Evolutionary conservation across 768 basidiomycete species (phyloP).

Genomic region (Asterophora lycoperdoides): DNA sequence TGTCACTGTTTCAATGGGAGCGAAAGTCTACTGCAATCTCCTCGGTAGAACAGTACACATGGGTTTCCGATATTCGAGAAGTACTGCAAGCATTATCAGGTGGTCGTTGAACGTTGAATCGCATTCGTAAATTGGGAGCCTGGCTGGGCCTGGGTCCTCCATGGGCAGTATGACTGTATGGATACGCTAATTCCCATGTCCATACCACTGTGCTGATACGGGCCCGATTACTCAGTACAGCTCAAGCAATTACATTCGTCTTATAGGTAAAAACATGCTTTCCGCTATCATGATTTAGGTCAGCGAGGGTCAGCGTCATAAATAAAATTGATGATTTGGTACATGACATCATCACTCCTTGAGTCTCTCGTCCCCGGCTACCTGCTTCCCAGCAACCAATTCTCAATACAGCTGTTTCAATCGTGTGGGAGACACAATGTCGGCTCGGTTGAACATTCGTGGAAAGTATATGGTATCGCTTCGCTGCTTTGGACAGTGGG

Average conservation of each 20-base stretch:
- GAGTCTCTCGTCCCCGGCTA: no score
- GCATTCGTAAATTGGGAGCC: constrained; percentile 66
- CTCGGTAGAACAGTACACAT: constrained; percentile 47
- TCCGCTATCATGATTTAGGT: constrained; percentile 25
- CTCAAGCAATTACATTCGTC: constrained; percentile 40
- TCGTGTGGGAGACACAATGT: no score
- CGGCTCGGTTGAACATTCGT: constrained; percentile 6
- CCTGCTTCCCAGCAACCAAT: no score
- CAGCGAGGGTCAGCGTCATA: neutral
- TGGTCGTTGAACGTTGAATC: constrained; percentile 42
- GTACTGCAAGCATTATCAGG: constrained; percentile 44
- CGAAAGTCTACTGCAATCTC: constrained; percentile 44
- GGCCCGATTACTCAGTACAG: constrained; percentile 43
- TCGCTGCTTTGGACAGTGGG: neutral
- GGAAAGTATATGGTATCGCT: constrained; percentile 17
- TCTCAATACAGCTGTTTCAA: no score
- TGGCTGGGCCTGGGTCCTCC: constrained; percentile 48
- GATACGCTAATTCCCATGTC: neutral
- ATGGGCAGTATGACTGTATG: constrained; percentile 30
- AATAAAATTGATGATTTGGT: no score
- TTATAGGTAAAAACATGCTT: constrained; percentile 38
- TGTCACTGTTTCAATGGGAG: no score
- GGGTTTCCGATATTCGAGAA: constrained; percentile 47
- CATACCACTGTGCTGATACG: neutral
- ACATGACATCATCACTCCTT: no score